phyloP scores from a whole-genome alignment of 2,329 filamentous ascomycete species.

The Phoma sp. region DNA sequence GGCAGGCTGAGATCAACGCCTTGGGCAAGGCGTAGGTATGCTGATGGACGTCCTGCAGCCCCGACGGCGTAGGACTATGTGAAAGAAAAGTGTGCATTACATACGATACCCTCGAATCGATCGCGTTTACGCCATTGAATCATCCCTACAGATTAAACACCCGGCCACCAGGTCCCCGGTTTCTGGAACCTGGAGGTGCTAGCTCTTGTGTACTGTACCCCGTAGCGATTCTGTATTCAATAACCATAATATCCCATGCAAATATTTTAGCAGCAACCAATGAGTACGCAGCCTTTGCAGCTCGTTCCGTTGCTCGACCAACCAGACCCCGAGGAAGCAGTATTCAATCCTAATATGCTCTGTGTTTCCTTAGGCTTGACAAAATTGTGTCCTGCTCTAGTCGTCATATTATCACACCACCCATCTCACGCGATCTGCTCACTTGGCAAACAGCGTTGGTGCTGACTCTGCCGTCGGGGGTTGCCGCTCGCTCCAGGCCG shows the following conservation, averaged over 20 bases:
- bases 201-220: not conserved
- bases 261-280: not conserved
- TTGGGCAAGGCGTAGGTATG: constrained; percentile 59
- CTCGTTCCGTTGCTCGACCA: not conserved
- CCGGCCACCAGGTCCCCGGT: constrained; percentile 6
- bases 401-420: constrained; percentile 11
- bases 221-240: not conserved
- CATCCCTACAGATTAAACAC: not conserved
- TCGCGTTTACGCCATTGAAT: not conserved
- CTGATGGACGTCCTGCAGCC: no score
- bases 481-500: constrained; percentile 22
- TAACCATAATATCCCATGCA: not conserved
- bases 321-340: no score
- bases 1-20: constrained; percentile 68
- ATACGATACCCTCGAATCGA: constrained; percentile 10
- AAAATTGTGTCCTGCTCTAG: no score
- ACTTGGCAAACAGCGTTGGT: not conserved
- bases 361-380: no score
- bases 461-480: constrained; percentile 27
- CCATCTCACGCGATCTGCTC: constrained; percentile 12
- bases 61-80: no score
- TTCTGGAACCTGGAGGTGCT: not conserved
- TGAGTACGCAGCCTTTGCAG: not conserved
- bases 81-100: no score
- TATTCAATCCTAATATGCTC: no score